Conservation (phyloP, 1,284 basidiomycete genomes). For the Austropuccinia psidii region DNA sequence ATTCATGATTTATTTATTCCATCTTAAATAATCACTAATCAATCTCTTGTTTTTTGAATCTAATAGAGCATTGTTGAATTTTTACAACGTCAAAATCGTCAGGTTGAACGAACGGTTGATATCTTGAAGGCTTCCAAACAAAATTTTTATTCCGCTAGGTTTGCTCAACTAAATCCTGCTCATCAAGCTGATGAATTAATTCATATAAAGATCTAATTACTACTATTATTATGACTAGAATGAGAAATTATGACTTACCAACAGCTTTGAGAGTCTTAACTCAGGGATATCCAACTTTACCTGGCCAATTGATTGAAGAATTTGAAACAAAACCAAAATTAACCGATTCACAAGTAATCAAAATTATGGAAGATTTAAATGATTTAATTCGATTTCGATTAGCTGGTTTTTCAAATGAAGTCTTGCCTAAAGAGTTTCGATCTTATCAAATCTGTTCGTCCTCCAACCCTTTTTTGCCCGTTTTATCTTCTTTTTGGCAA, state of each 20-base stretch:
- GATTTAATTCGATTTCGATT: slow-evolving; percentile 22
- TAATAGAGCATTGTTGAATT: slow-evolving; percentile 54
- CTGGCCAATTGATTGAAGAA: slow-evolving; percentile 5
- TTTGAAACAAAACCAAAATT: slow-evolving; percentile 17
- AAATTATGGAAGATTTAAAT: slow-evolving; percentile 27
- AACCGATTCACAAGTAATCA: slow-evolving; percentile 1
- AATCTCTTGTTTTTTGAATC: not conserved
- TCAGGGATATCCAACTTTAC: slow-evolving; percentile 29
- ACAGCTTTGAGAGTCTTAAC: slow-evolving; percentile 35
- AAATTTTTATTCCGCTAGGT: slow-evolving; percentile 48
- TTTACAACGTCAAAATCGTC: slow-evolving; percentile 69
- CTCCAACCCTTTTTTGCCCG: not conserved
- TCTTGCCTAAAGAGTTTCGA: slow-evolving; percentile 28
- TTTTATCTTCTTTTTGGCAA: not conserved
- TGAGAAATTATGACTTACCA: slow-evolving; percentile 28
- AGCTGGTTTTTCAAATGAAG: slow-evolving; percentile 2
- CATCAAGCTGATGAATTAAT: not conserved
- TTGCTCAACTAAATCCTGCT: not conserved
- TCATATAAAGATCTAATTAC: not conserved
- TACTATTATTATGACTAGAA: not conserved
- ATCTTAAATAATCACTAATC: not conserved
- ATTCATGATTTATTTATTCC: not conserved
- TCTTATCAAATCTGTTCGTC: slow-evolving; percentile 28
- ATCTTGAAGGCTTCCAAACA: slow-evolving; percentile 61
- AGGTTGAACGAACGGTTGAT: slow-evolving; percentile 65